Base-by-base conservation (phyloP, 2,329 filamentous ascomycete species). In the Exophiala oligosperma region DNA sequence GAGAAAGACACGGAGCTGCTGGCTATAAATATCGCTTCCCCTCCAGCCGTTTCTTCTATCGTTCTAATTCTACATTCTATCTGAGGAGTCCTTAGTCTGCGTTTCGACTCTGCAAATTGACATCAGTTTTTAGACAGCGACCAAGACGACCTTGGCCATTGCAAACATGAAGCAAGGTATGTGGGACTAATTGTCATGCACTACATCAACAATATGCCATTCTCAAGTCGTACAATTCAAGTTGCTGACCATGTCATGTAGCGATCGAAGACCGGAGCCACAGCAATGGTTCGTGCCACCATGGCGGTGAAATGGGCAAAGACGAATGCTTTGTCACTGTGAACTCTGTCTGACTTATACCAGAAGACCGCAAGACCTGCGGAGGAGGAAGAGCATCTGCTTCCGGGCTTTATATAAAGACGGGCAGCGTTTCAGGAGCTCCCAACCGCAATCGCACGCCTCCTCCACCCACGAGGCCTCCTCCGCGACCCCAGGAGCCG, bases 121-220 rank as follows among this genome's bases (percentile, higher is more conserved):
- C 28, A n/a, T 7, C 7, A 5, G 6, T 48, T 29, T 4, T 14
- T 17, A 32, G 26, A n/a, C 3, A 9, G 17, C 17, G 8, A 24
- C 43, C 21, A 26, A 23, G 43, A 29, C 14, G 24, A 4, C 23
- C 37, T 17, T 52, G 17, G 17, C 9, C 40, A 21, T 17, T 53
- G n/a, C 23, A 29, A 12, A 17, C 26, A 54, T 55, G 54, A 35
- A 52, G 4, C 14, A 21, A 53, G 59, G 59, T 61, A 40, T 56
- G 59, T 54, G 46, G 54, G 40, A 59, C 59, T 52, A 43, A 40
- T 32, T 32, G n/a, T 47, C 32, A 59, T 59, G 55, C 55, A 58
- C 28, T 46, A 53, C 43, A 50, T 23, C 24, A 26, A 46, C 48
- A 32, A 21, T 23, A 47, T 49, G 48, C n/a, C 47, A 32, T 29